Evolutionary conservation across 148 eudicot genomes (phyloP).

Genomic region (Vaccinium vitisidaea): DNA sequence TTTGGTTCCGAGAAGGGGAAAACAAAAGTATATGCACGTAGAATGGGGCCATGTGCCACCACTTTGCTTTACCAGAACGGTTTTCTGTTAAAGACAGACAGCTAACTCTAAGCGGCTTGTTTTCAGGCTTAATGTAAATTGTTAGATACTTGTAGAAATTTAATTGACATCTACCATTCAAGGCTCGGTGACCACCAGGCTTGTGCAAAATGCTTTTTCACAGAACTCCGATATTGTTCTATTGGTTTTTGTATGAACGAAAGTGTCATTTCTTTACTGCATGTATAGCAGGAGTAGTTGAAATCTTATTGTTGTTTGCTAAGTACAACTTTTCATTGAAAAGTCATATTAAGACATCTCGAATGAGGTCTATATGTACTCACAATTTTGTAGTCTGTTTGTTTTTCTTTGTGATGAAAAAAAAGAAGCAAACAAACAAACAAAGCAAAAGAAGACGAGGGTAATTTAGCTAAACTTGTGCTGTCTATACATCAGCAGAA

Average conservation of each 20-base stretch:
- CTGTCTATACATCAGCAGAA: background rate
- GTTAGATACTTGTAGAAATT: constrained; percentile 1
- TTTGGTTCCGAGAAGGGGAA: background rate
- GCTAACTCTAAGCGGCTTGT: background rate
- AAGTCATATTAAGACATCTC: background rate
- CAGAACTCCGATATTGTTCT: background rate
- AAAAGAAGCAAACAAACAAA: no score
- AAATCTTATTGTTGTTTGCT: background rate
- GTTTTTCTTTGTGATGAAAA: background rate
- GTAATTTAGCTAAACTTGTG: background rate
- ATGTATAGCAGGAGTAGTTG: background rate
- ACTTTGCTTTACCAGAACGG: background rate
- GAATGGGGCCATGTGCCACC: background rate
- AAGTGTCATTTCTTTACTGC: background rate
- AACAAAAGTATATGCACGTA: background rate
- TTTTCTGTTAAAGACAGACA: background rate
- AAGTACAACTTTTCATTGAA: background rate
- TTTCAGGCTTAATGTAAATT: background rate
- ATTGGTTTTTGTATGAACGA: background rate
- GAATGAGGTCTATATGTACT: background rate
- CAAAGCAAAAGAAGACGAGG: background rate
- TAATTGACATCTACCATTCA: background rate
- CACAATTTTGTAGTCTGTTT: background rate
- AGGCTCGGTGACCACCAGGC: background rate
- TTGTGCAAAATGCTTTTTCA: background rate